A percentile compares a stretch with the other conserved stretches of the same genome.
Evolutionary conservation across 257 asterid genomes (phyloP).

Genomic region (Parsonsia alboflavescens): DNA sequence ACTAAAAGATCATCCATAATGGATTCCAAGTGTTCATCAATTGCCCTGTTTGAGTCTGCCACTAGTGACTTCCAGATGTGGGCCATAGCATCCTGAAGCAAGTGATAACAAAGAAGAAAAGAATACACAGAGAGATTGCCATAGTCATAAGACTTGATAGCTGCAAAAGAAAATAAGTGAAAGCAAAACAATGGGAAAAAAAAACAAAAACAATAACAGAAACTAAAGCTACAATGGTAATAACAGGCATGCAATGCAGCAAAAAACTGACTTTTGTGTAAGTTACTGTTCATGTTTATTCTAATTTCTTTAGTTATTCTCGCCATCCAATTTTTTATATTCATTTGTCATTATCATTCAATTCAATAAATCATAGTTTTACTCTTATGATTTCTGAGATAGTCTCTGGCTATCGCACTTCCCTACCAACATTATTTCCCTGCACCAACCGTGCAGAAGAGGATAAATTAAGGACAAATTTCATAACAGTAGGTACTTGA

Average conservation of each 20-base stretch:
- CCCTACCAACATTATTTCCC: neutral
- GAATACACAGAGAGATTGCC: neutral
- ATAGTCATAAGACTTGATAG: neutral
- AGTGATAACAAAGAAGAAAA: constrained; percentile 9
- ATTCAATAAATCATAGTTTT: neutral
- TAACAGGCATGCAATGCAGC: neutral
- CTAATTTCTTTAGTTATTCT: neutral
- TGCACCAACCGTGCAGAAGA: neutral
- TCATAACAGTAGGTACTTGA: neutral
- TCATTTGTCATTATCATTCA: neutral
- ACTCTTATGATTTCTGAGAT: neutral
- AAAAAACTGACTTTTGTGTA: neutral
- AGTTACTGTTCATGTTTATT: neutral
- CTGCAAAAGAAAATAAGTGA: neutral
- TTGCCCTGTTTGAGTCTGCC: constrained; percentile 76
- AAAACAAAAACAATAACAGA: too few species aligned
- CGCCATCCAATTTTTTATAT: neutral
- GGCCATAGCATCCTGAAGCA: constrained; percentile 87
- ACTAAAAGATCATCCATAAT: constrained; percentile 78
- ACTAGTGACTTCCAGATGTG: constrained; percentile 94
- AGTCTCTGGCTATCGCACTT: neutral
- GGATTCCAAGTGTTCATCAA: constrained; percentile 81
- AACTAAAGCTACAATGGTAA: neutral
- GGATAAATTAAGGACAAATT: neutral
- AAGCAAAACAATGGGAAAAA: neutral